phyloP scores from a whole-genome alignment of 352 stramenopile genomes.

The Phytophthora sp. region DNA sequence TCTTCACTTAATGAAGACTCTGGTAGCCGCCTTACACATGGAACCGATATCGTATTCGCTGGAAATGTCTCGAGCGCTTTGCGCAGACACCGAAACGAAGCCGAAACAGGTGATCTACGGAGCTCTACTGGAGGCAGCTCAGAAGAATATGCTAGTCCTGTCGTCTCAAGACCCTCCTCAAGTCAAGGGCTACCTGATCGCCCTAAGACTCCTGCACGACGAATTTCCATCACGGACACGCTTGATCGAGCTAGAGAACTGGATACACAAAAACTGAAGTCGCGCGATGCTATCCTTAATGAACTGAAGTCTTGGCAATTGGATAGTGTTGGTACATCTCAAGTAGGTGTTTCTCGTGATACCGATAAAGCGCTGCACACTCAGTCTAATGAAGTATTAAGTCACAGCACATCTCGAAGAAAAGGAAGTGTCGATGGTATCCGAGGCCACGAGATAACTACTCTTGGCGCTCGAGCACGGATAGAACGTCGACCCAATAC shows the following conservation, averaged over 20 bases:
- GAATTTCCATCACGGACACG: constrained; percentile 82
- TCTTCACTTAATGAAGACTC: constrained; percentile 50
- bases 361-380: constrained; percentile 25
- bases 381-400: constrained; percentile 1
- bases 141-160: not conserved
- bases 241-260: constrained; percentile 74
- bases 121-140: not conserved
- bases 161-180: constrained; percentile 11
- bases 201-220: constrained; percentile 57
- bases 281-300: constrained; percentile 63
- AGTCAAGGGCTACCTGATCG: constrained; percentile 32
- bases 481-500: constrained; percentile 54
- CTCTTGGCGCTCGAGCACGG: constrained; percentile 4
- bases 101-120: constrained; percentile 35
- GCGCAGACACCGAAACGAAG: constrained; percentile 71
- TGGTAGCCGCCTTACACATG: constrained; percentile 86
- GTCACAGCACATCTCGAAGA: constrained; percentile 15
- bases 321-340: constrained; percentile 48
- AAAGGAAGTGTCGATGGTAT: constrained; percentile 33
- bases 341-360: constrained; percentile 43
- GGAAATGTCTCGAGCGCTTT: constrained; percentile 88
- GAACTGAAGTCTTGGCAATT: constrained; percentile 75
- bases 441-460: not conserved
- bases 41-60: constrained; percentile 87
- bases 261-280: constrained; percentile 64